Evolutionary conservation across 1,284 basidiomycete species (phyloP).

Genomic region (Ceratobasidium sp.): DNA sequence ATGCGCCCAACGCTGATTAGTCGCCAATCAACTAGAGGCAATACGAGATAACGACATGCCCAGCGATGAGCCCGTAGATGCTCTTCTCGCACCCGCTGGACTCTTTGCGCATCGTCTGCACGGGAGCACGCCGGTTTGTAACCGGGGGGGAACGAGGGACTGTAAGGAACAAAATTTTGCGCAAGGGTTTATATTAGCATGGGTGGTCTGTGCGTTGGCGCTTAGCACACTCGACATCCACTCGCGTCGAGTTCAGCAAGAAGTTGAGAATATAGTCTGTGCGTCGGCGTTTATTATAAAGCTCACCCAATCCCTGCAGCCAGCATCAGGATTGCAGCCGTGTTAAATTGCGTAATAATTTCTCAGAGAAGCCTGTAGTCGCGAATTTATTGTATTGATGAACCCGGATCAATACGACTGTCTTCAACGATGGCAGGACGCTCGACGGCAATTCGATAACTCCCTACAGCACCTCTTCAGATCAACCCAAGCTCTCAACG

Average conservation of each 20-base stretch:
- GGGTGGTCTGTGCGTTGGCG: constrained; percentile 22
- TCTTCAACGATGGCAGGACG: neutral
- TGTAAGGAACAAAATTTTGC: constrained; percentile 21
- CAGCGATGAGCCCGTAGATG: constrained; percentile 12
- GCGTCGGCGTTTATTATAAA: too few species aligned
- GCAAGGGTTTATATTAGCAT: neutral
- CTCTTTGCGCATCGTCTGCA: neutral
- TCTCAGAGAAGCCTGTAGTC: too few species aligned
- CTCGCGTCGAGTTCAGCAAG: too few species aligned
- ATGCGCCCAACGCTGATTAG: constrained; percentile 38
- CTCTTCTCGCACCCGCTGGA: constrained; percentile 7
- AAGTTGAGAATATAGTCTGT: too few species aligned
- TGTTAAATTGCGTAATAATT: too few species aligned
- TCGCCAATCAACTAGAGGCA: constrained; percentile 34
- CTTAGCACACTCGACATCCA: too few species aligned
- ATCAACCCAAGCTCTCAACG: neutral
- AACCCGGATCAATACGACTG: too few species aligned
- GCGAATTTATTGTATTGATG: too few species aligned
- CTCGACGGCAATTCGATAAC: neutral
- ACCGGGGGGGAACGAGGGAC: constrained; percentile 27
- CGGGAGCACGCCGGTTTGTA: neutral
- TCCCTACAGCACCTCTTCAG: neutral
- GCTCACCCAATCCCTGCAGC: too few species aligned
- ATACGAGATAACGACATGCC: constrained; percentile 35
- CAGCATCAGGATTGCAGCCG: too few species aligned